These are phyloP conservation scores for Agaricus subrufescens DNA, from an alignment of 768 basidiomycete species.

Conservation along the genomic window DNA sequence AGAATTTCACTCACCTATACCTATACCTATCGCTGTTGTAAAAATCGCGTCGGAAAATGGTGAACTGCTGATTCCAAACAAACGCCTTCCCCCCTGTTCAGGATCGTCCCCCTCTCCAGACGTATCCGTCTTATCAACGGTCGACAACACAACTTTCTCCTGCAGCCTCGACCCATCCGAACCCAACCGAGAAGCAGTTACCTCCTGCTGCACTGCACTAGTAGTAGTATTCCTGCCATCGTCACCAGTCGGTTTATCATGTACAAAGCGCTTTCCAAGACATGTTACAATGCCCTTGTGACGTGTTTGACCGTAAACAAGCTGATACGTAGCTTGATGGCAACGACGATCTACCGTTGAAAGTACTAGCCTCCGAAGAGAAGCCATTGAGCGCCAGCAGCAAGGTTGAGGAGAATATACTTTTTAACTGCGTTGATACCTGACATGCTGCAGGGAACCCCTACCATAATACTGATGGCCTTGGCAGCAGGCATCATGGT, in stretches of 20 bases:
- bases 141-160: constrained; percentile 33
- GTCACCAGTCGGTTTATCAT: not conserved
- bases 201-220: not conserved
- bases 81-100: constrained; percentile 24
- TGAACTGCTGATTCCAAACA: constrained; percentile 33
- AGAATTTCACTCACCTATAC: constrained; percentile 39
- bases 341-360: not conserved
- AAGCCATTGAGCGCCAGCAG: not conserved
- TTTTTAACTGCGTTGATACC: no score
- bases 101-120: constrained; percentile 31
- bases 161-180: constrained; percentile 33
- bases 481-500: no score
- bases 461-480: not conserved
- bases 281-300: not conserved
- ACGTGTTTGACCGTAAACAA: not conserved
- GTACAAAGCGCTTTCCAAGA: not conserved
- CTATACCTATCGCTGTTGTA: constrained; percentile 58
- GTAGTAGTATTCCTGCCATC: constrained; percentile 1
- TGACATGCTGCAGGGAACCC: no score
- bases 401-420: not conserved
- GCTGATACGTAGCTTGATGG: not conserved
- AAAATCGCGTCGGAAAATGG: constrained; percentile 51
- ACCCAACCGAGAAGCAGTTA: no score
- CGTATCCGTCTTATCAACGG: constrained; percentile 38
- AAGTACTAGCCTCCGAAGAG: constrained; percentile 3